Evolutionary conservation across 2,329 filamentous ascomycete species (phyloP), one percentile per base, ranked within the genome.

Genomic region (Aspergillus texensis): DNA sequence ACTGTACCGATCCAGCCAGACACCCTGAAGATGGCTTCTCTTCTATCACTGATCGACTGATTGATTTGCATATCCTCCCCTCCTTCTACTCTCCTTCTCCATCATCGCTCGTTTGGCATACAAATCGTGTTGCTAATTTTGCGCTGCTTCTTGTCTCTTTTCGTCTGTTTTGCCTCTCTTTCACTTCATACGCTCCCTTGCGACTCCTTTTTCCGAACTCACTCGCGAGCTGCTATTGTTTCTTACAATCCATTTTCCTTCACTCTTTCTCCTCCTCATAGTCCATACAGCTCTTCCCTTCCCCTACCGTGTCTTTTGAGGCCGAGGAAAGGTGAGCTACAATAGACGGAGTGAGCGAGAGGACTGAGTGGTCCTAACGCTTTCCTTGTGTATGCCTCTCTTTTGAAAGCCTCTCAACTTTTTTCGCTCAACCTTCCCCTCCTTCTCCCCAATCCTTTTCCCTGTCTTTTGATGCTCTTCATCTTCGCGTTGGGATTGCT

Each of bases 201-300:
- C 16, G 16, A 32, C 48, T 32, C 48, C 48, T 52, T 52, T 41
- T 41, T 6, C 19, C 6, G 6, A 10, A 32, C 21, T 19, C 48
- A 32, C n/a, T 28, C 10, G 26, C n/a, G 28, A 32, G 26, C 16
- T 52, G 48, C 19, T 52, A n/a, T n/a, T 21, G 16, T 32, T 52
- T 52, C 28, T 52, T 52, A 12, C 10, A 6, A 32, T 6, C 24
- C 1, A 48, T 14, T n/a, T 46, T 48, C 55, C 46, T 52, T 45
- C 21, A 21, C 54, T 58, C 45, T 45, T 21, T n/a, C 54, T 52
- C 43, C 54, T 52, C 43, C 43, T 14, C 55, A 24, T 54, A 32
- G 43, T 57, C 59, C 21, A 39, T 46, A 43, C 48, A 53, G 30
- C 26, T 56, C 52, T 52, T 61, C 46, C 24, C 32, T 46, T 57